These are phyloP conservation scores for Coniochaeta pulveracea DNA, from an alignment of 2,329 filamentous ascomycete species.

Conservation along the genomic window DNA sequence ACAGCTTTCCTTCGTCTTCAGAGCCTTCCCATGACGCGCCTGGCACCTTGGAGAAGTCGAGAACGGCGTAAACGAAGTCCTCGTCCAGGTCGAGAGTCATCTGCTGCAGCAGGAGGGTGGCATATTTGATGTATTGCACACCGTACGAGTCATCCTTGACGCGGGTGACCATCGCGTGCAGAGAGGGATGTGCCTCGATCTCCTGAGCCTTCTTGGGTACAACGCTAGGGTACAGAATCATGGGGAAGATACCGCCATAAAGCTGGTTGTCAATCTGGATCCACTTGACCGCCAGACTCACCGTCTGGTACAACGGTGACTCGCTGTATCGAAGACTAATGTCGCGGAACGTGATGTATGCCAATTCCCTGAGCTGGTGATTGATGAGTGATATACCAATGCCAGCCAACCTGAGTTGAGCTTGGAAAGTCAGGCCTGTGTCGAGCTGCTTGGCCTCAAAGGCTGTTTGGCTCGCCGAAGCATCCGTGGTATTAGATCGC, in stretches of 20 bases:
- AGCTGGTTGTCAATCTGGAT: constrained; percentile 98
- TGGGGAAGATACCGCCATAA: constrained; percentile 95
- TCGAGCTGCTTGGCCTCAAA: constrained; percentile 95
- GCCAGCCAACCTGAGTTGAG: constrained; percentile 77
- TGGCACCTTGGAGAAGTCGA: constrained; percentile 90
- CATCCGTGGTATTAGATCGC: constrained; percentile 40
- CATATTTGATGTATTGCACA: constrained; percentile 97
- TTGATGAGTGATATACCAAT: constrained; percentile 93
- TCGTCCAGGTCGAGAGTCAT: constrained; percentile 98
- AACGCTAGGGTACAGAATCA: constrained; percentile 92
- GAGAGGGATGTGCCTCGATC: constrained; percentile 89
- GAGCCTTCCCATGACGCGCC: constrained; percentile 75
- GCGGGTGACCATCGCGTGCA: constrained; percentile 81
- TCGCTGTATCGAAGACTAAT: constrained; percentile 87
- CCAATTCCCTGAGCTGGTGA: constrained; percentile 77
- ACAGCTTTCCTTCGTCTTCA: constrained; percentile 72
- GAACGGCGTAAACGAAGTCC: constrained; percentile 91
- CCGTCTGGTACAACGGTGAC: constrained; percentile 84
- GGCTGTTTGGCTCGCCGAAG: constrained; percentile 43
- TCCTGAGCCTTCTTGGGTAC: constrained; percentile 95
- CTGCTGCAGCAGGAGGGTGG: constrained; percentile 84
- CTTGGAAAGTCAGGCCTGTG: constrained; percentile 77
- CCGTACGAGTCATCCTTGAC: constrained; percentile 99
- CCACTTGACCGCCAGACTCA: constrained; percentile 91
- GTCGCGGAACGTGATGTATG: constrained; percentile 87